Percentiles rank a stretch among this genome's conserved stretches.
Conservation (phyloP, 2,329 filamentous ascomycete species). For the Neopestalotiopsis clavispora region DNA sequence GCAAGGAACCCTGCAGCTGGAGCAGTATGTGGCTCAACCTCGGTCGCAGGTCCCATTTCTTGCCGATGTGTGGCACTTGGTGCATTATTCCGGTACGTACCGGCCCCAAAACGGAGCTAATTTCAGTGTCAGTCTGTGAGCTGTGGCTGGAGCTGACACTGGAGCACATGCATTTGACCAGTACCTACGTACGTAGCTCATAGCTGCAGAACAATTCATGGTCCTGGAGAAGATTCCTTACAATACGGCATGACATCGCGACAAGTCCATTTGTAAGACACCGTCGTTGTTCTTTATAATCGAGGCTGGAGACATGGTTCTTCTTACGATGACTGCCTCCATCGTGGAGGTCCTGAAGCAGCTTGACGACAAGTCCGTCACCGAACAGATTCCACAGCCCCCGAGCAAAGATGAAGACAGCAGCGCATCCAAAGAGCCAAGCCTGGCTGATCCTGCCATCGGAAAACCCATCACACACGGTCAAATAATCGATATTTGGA, state of each 20-base stretch:
- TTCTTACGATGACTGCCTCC: conserved; percentile 75
- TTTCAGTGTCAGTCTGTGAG: not conserved
- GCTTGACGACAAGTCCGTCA: conserved; percentile 28
- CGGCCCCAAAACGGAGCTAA: not conserved
- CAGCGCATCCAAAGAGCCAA: conserved; percentile 46
- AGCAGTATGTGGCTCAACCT: conserved; percentile 7
- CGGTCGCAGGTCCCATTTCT: conserved; percentile 5
- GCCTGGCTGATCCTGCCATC: conserved; percentile 52
- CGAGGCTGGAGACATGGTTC: conserved; percentile 64
- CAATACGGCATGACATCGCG: too few relatives aligned
- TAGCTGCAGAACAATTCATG: too few relatives aligned
- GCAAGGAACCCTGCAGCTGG: not conserved
- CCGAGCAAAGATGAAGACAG: conserved; percentile 40
- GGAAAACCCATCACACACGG: conserved; percentile 75
- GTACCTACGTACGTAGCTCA: too few relatives aligned
- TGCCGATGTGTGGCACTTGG: conserved; percentile 3
- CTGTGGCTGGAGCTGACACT: not conserved
- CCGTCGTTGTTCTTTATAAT: not conserved
- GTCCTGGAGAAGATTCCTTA: too few relatives aligned
- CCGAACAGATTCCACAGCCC: conserved; percentile 29
- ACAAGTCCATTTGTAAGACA: too few relatives aligned
- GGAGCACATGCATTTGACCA: too few relatives aligned
- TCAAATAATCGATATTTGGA: conserved; percentile 70
- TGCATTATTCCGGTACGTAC: too few relatives aligned
- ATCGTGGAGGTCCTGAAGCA: conserved; percentile 66